Percentiles rank a stretch among this genome's conserved stretches.
Conservation (phyloP, 2,329 filamentous ascomycete genomes). For the Aspergillus ibericus region DNA sequence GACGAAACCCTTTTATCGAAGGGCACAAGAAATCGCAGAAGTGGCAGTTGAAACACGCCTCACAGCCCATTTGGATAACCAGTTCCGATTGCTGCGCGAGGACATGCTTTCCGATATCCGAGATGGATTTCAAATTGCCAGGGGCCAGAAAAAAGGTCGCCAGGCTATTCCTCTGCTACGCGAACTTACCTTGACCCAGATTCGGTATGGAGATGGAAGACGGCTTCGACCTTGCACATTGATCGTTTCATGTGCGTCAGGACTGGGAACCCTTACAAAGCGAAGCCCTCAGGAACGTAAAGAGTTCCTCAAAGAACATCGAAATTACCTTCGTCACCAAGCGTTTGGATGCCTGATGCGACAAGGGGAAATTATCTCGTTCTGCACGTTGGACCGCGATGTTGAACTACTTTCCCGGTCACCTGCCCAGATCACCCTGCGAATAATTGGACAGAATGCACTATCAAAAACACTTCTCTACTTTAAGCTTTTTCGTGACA, state of each 20-base stretch:
- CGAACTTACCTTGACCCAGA: not conserved
- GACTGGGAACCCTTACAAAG: constrained; percentile 16
- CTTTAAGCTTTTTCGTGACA: constrained; percentile 36
- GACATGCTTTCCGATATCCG: constrained; percentile 69
- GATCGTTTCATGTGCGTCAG: not conserved
- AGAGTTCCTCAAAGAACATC: constrained; percentile 50
- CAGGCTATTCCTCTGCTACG: constrained; percentile 26
- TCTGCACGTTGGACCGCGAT: constrained; percentile 59
- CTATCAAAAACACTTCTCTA: constrained; percentile 51
- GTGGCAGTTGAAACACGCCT: constrained; percentile 40
- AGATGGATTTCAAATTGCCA: constrained; percentile 58
- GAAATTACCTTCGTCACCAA: constrained; percentile 57
- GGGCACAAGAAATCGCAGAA: constrained; percentile 51
- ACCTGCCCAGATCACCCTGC: constrained; percentile 53
- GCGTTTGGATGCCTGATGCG: constrained; percentile 63
- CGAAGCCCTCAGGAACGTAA: constrained; percentile 34
- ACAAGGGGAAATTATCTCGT: constrained; percentile 56
- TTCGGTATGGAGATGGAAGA: not conserved
- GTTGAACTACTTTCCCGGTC: constrained; percentile 42
- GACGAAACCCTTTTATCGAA: constrained; percentile 57
- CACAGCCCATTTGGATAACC: constrained; percentile 63
- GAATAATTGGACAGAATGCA: constrained; percentile 50
- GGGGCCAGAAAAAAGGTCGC: constrained; percentile 50
- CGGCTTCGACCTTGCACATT: not conserved
- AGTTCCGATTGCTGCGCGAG: constrained; percentile 70